Base-by-base conservation (phyloP, 176 grass and related monocot species). In the Oryza brachyantha region DNA sequence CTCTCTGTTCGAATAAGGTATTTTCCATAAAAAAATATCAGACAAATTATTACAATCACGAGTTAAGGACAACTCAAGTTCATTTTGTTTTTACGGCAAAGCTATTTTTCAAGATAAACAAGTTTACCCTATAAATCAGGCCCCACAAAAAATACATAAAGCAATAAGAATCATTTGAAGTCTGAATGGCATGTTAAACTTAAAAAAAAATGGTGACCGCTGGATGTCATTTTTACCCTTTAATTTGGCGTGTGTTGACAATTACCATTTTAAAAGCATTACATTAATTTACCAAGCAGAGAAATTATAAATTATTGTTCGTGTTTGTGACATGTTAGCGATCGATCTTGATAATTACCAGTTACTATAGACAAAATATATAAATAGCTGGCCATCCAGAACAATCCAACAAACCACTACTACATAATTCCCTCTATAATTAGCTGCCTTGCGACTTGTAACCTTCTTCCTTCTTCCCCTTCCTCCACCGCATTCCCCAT, bases 371-470 rank as follows among this genome's bases (percentile, higher is more conserved):
- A 65, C 29, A 66, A 81, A 81, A 78, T 64, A 61, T 81, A 17
- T 46, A 14, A 46, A 66, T 40, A 35, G 54, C 16, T 58, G 57
- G 10, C 38, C 74, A 76, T 61, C 60, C 67, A 87, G 77, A 86
- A 88, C 83, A 71, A 34, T 74, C 82, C 43, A 77, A 76, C 22
- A 82, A 64, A 31, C n/a, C 58, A 65, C 34, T 40, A 74, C 28
- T 40, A 74, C 28, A 79, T 36, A 77, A 61, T 81, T 82, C 85
- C 61, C 13, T 69, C 68, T 84, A 85, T 71, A 84, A 43, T 70
- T 68, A 80, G 14, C n/a, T n/a, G n/a, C n/a, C n/a, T n/a, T n/a
- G n/a, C 24, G 16, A 10, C 54, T 55, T 50, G 62, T 67, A 46
- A 75, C 59, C 57, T 72, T 74, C 81, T 61, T 84, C 75, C 35